A percentile compares a stretch with the other conserved stretches of the same genome.
Conservation (phyloP, 108 stramenopile species). For the Conticribra guillardii region DNA sequence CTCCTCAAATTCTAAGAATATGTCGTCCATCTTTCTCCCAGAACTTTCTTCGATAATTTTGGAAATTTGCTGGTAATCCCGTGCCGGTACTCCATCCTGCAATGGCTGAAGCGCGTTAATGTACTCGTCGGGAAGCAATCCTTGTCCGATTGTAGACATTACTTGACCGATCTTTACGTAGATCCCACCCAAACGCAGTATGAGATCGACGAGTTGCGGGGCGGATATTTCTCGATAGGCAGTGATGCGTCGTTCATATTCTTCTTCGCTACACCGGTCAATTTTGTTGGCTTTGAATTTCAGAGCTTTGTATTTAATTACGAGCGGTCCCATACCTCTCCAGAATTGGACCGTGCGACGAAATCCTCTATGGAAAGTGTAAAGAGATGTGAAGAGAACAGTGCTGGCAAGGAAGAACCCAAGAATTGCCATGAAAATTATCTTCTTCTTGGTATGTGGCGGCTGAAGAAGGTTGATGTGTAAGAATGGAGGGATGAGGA, state of each 20-base stretch:
- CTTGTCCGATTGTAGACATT: constrained; percentile 43
- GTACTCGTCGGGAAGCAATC: constrained; percentile 58
- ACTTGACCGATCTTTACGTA: constrained; percentile 80
- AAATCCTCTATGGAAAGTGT: constrained; percentile 47
- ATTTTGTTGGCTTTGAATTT: constrained; percentile 26
- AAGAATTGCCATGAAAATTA: constrained; percentile 7
- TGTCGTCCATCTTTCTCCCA: constrained; percentile 56
- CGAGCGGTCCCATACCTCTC: constrained; percentile 39
- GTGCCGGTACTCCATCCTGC: constrained; percentile 81
- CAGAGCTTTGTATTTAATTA: constrained; percentile 27
- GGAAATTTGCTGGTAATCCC: constrained; percentile 56
- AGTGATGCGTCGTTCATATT: constrained; percentile 35
- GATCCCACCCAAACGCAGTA: constrained; percentile 67
- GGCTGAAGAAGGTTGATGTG: constrained; percentile 11
- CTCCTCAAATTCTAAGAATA: constrained; percentile 68
- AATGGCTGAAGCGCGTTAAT: constrained; percentile 63
- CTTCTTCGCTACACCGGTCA: constrained; percentile 32
- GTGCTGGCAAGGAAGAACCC: constrained; percentile 7
- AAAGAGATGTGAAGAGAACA: constrained; percentile 29
- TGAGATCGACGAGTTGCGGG: constrained; percentile 48
- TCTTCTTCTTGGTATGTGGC: constrained; percentile 25
- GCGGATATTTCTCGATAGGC: constrained; percentile 26
- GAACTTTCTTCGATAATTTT: constrained; percentile 62
- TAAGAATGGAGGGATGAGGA: constrained; percentile 23
- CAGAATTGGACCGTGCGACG: constrained; percentile 52